A percentile compares a stretch with the other conserved stretches of the same genome.
phyloP scores from a whole-genome alignment of 2,329 filamentous ascomycete genomes.

The Parascedosporium putredinis region DNA sequence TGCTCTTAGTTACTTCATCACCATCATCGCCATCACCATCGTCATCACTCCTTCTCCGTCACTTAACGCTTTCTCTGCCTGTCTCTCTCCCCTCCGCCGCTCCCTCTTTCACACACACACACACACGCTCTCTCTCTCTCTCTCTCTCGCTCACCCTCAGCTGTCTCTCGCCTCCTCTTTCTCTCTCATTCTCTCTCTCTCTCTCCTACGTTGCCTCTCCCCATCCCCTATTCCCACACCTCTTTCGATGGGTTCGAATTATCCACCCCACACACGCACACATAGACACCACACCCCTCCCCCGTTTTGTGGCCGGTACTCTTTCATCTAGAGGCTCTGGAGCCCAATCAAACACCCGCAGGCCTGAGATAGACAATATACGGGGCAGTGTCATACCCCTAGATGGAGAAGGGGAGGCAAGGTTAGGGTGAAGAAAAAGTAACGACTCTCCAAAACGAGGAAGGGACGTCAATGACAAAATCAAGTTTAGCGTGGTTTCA shows the following conservation, averaged over 20 bases:
- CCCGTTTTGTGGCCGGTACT: no score
- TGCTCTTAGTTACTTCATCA: no score
- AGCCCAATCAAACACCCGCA: not conserved
- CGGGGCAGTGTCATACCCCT: no score
- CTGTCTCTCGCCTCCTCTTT: not conserved
- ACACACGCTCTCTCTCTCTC: not conserved
- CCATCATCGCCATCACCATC: no score
- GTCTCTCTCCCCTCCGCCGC: not conserved
- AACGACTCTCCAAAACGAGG: not conserved
- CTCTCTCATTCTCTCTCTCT: not conserved
- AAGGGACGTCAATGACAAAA: not conserved
- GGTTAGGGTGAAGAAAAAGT: not conserved
- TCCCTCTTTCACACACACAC: not conserved
- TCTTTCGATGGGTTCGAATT: no score
- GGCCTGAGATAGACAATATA: not conserved
- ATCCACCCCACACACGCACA: no score
- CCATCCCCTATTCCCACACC: no score
- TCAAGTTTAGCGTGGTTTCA: conserved; percentile 1
- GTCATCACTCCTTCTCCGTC: no score
- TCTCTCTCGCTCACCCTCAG: no score
- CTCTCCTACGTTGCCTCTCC: no score
- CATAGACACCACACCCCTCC: not conserved
- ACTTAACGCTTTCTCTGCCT: not conserved
- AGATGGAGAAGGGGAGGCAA: not conserved
- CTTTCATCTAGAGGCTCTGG: not conserved